These are phyloP conservation scores for Euptelea pleiosperma DNA, from an alignment of 164 flowering plant genomes.

Conservation along the genomic window DNA sequence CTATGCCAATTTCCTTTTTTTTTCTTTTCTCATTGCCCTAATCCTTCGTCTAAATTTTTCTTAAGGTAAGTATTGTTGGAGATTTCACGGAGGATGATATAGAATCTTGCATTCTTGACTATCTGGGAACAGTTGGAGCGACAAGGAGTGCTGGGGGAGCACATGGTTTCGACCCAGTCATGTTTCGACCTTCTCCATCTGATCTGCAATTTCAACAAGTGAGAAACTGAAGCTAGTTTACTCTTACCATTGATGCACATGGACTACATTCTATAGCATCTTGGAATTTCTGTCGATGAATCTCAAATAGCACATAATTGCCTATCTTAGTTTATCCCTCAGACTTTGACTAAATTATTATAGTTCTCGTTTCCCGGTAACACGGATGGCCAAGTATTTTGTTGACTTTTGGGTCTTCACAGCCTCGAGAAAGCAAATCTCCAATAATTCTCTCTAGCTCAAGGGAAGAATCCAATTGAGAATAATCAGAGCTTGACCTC, in stretches of 20 bases:
- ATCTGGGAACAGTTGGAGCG: constrained; percentile 78
- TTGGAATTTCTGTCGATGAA: background rate
- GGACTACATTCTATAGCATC: background rate
- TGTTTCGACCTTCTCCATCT: constrained; percentile 71
- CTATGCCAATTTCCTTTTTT: background rate
- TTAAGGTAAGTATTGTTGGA: constrained; percentile 91
- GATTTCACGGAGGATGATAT: constrained; percentile 94
- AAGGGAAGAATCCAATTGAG: too few species aligned
- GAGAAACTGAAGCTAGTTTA: constrained; percentile 22
- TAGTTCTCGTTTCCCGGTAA: background rate
- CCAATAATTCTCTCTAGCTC: too few species aligned
- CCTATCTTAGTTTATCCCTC: background rate
- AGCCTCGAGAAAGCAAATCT: background rate
- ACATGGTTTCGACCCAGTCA: constrained; percentile 37
- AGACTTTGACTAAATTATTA: background rate
- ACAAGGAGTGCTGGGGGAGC: constrained; percentile 28
- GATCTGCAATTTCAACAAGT: constrained; percentile 88
- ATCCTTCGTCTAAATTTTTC: background rate
- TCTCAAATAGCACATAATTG: background rate
- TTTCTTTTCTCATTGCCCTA: background rate
- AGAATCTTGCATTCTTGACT: constrained; percentile 91
- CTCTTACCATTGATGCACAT: background rate
- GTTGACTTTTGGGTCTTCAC: background rate
- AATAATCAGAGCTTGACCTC: too few species aligned
- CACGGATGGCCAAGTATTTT: background rate